Base-by-base conservation (phyloP, 305 asterid genomes). In the Fraxinus floribunda region DNA sequence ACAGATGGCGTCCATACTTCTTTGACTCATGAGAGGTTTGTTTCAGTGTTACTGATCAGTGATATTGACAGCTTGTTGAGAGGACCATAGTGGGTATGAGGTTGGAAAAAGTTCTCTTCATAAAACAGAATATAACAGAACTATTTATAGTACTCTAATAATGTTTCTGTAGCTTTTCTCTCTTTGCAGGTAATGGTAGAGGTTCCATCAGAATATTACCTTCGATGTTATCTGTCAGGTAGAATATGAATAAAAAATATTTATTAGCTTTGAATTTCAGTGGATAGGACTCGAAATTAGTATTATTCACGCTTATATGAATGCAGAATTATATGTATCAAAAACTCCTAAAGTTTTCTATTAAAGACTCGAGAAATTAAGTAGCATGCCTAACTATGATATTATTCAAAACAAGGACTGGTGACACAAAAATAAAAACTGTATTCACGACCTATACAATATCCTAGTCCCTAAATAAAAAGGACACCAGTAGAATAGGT, bases 171-270 rank as follows among this genome's bases (percentile, higher is more conserved):
- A 55, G 77, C 57, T 82, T 46, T 44, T 38, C 78, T 70, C 60
- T 78, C 30, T 73, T 81, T 77, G 22, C 64, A 66, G 79, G 57
- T 79, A 79, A 52, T 68, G 30, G 30, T 26, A 81, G 76, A 78
- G 66, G 73, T 78, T 76, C 38, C 62, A 35, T 5, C 22, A 16
- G 64, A 52, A 52, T 5, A 49, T 41, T 52, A 52, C 64, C 64
- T 5, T 52, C 22, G 7, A 52, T n/a, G 64, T 52, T 52, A 52
- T 52, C 64, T n/a, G 22, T 52, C 20, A 16, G 7, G 24, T 52
- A 52, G 24, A 5, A 16, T 52, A 52, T n/a, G 22, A n/a, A 49
- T 49, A 49, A 16, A 78, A 64, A 52, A 16, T 52, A n/a, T 16
- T 52, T 16, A 52, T 52, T 5, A 22, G 64, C 24, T 52, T n/a